Percentiles rank a stretch among this genome's conserved stretches.
Conservation (phyloP, 768 basidiomycete species). For the Flagelloscypha sp. region DNA sequence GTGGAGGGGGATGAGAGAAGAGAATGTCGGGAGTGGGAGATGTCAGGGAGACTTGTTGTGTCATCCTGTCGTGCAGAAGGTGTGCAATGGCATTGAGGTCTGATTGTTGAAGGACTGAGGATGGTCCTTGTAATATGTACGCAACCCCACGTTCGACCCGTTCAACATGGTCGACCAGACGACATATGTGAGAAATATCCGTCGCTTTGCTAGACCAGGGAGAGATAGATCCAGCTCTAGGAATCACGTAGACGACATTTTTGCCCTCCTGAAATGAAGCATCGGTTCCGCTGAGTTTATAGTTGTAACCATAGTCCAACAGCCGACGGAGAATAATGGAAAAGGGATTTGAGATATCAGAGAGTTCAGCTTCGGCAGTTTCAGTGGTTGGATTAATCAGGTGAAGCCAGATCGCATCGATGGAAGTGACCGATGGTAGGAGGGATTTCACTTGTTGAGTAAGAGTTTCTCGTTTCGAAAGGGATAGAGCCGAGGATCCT, state of each 20-base stretch:
- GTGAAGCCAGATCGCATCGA: slow-evolving; percentile 85
- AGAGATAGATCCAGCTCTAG: slow-evolving; percentile 85
- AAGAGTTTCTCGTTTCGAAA: slow-evolving; percentile 60
- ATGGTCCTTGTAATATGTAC: slow-evolving; percentile 50
- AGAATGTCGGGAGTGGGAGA: slow-evolving; percentile 50
- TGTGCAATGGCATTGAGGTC: slow-evolving; percentile 51
- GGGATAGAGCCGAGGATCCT: slow-evolving; percentile 71
- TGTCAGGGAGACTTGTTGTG: slow-evolving; percentile 59
- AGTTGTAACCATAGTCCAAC: slow-evolving; percentile 78
- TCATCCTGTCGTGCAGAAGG: slow-evolving; percentile 94
- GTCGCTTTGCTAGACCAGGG: slow-evolving; percentile 99
- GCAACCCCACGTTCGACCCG: slow-evolving; percentile 81
- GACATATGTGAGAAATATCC: slow-evolving; percentile 86
- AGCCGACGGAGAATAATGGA: slow-evolving; percentile 61
- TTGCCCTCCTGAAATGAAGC: slow-evolving; percentile 22
- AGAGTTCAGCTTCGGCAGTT: slow-evolving; percentile 39
- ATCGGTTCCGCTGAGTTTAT: slow-evolving; percentile 38
- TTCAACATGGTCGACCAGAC: slow-evolving; percentile 60
- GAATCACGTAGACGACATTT: slow-evolving; percentile 65
- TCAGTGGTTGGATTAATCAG: slow-evolving; percentile 58
- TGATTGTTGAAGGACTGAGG: slow-evolving; percentile 30
- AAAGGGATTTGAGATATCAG: slow-evolving; percentile 31
- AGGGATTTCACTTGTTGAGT: slow-evolving; percentile 48
- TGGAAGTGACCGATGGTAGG: slow-evolving; percentile 45
- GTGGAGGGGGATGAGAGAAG: slow-evolving; percentile 55